These are phyloP conservation scores for Phoma sp. DNA, from an alignment of 2,329 filamentous ascomycete species.

Conservation along the genomic window DNA sequence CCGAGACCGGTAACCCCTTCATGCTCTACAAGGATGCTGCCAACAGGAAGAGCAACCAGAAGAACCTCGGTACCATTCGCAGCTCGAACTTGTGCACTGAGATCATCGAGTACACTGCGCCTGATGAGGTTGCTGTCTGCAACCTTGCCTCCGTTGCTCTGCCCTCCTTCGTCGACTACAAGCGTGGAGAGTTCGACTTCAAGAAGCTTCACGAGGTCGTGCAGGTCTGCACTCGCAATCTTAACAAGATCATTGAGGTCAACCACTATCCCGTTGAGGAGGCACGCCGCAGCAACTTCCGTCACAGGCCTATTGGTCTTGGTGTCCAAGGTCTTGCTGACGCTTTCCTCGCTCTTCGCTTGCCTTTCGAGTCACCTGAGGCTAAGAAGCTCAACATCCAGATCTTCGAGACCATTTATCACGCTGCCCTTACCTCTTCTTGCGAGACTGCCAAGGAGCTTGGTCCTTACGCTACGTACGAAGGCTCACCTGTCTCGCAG, in stretches of 20 bases:
- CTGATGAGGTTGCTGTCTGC: constrained; percentile 98
- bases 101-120: constrained; percentile 95
- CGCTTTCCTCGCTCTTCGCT: constrained; percentile 93
- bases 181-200: constrained; percentile 87
- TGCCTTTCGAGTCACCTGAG: constrained; percentile 96
- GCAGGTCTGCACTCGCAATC: constrained; percentile 88
- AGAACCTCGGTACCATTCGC: constrained; percentile 97
- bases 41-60: constrained; percentile 99
- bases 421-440: constrained; percentile 89
- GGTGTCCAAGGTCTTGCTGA: constrained; percentile 98
- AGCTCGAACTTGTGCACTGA: constrained; percentile 99
- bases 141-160: constrained; percentile 95
- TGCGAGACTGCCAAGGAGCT: constrained; percentile 82
- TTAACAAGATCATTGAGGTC: constrained; percentile 98
- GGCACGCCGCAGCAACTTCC: constrained; percentile 94
- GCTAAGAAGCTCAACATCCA: constrained; percentile 94
- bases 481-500: constrained; percentile 91
- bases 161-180: constrained; percentile 87
- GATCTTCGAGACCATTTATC: constrained; percentile 99
- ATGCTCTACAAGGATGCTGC: constrained; percentile 99
- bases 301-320: constrained; percentile 92
- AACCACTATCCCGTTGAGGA: constrained; percentile 98
- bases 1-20: constrained; percentile 98
- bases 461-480: constrained; percentile 87
- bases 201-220: constrained; percentile 94